Base-by-base conservation (phyloP, 768 basidiomycete genomes). In the Pleurotus pulmonarius region DNA sequence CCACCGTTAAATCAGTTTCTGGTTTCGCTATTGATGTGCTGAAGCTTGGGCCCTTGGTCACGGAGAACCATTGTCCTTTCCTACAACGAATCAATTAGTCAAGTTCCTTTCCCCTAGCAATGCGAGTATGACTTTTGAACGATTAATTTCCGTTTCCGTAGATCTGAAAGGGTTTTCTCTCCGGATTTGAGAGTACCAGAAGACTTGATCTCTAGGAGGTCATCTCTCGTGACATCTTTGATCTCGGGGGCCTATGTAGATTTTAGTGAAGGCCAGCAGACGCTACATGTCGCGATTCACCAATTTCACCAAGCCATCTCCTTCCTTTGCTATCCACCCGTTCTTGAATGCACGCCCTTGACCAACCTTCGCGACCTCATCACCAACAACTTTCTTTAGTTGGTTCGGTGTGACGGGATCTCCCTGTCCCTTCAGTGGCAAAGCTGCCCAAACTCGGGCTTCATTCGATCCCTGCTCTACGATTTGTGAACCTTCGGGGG, bases 261-360 rank as follows among this genome's bases (percentile, higher is more conserved):
- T 18, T 37, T 26, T 39, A 38, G 48, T 66, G 37, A 39, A 58
- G 22, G 15, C 40, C 29, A 43, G 44, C n/a, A 29, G 7, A 58
- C 43, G 48, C 11, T 26, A 12, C 24, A 40, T 39, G n/a, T 22
- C 39, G 81, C 91, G 61, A 59, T 34, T 34, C 29, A 96, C 95
- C 59, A 87, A 77, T 74, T 90, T 90, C 46, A 96, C 84, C 61
- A 99, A 83, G 16, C 90, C 92, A 60, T 83, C 81, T 6, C 90
- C 92, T 60, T 96, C 90, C 70, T 98, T 98, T 18, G 77, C 80
- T 59, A 98, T 93, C 97, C 97, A 99, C 56, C 90, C 91, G 63
- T 90, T 94, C 76, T 95, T 98, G 82, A 99, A 97, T 16, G 96
- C 97, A 61, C 90, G 83, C 7, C 89, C 89, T 74, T 98, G 97